These are phyloP conservation scores for Chrysosporium queenslandicum DNA, from an alignment of 2,329 filamentous ascomycete genomes.

Conservation along the genomic window DNA sequence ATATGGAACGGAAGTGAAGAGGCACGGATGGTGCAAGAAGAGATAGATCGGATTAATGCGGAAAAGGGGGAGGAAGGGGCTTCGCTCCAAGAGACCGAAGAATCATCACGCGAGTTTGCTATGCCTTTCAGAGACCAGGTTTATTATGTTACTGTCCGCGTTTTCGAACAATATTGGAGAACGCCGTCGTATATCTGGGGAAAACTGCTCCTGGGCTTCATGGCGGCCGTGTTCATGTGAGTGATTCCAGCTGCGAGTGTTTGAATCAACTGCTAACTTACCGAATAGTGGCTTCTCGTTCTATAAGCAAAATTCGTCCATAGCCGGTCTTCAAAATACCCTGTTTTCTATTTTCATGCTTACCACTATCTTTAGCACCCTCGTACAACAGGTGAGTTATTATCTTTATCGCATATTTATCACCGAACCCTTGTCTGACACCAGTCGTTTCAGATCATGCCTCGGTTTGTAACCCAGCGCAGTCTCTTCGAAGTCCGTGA, in stretches of 20 bases:
- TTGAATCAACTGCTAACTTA: constrained; percentile 36
- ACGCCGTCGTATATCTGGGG: constrained; percentile 76
- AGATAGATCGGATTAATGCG: constrained; percentile 49
- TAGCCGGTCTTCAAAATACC: constrained; percentile 74
- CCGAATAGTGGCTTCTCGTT: constrained; percentile 69
- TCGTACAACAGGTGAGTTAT: constrained; percentile 42
- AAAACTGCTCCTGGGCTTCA: constrained; percentile 58
- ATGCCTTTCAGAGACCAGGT: constrained; percentile 60
- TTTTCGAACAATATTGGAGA: constrained; percentile 86
- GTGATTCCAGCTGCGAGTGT: neutral
- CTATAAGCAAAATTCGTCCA: constrained; percentile 58
- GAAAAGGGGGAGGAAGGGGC: constrained; percentile 30
- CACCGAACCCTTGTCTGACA: constrained; percentile 29
- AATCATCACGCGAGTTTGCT: constrained; percentile 48
- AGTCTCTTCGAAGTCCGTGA: constrained; percentile 77
- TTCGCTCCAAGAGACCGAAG: constrained; percentile 1
- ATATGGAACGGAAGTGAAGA: constrained; percentile 52
- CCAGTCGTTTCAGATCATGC: constrained; percentile 50
- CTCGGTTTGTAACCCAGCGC: constrained; percentile 72
- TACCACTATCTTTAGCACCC: constrained; percentile 44
- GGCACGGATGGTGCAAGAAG: constrained; percentile 44
- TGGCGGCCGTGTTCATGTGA: constrained; percentile 56
- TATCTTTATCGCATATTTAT: constrained; percentile 60
- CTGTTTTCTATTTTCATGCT: constrained; percentile 82
- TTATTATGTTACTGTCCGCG: constrained; percentile 55